Conservation (phyloP, 192 early-diverging fungal species). For the Neocallimastix lanati region DNA sequence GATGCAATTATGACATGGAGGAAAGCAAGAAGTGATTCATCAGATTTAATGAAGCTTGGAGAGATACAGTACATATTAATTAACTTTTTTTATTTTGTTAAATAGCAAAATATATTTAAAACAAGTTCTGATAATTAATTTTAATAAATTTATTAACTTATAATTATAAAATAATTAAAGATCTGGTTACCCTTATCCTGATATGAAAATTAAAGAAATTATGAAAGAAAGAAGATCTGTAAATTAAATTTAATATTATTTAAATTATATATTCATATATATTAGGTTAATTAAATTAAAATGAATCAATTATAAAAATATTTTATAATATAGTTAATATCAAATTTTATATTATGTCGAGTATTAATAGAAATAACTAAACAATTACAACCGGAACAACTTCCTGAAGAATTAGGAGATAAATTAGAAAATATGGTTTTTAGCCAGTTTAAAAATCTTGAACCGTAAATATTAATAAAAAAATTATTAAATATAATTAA, state of each 20-base stretch:
- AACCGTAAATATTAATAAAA: constrained; percentile 80
- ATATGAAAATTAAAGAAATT: neutral
- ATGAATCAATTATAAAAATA: too few relatives aligned
- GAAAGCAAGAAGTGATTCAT: constrained; percentile 31
- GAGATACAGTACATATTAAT: neutral
- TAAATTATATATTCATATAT: too few relatives aligned
- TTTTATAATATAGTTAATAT: constrained; percentile 30
- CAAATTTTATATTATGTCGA: constrained; percentile 75
- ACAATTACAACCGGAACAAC: constrained; percentile 42
- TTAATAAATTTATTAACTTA: too few relatives aligned
- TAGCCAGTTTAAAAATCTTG: constrained; percentile 64
- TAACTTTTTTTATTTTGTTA: too few relatives aligned
- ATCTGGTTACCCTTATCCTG: neutral
- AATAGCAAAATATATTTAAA: too few relatives aligned
- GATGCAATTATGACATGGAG: constrained; percentile 62
- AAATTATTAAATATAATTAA: too few relatives aligned
- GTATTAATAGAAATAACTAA: constrained; percentile 70
- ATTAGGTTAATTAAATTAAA: too few relatives aligned
- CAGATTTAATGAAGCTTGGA: constrained; percentile 4
- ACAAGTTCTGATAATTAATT: too few relatives aligned
- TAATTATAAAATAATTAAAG: neutral
- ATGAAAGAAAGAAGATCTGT: neutral
- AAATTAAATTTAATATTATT: neutral
- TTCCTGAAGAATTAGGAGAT: constrained; percentile 65
- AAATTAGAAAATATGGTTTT: constrained; percentile 89